Percentiles rank a stretch among this genome's conserved stretches.
These are phyloP conservation scores for Trametes coccinea DNA, from an alignment of 768 basidiomycete genomes.

Conservation along the genomic window DNA sequence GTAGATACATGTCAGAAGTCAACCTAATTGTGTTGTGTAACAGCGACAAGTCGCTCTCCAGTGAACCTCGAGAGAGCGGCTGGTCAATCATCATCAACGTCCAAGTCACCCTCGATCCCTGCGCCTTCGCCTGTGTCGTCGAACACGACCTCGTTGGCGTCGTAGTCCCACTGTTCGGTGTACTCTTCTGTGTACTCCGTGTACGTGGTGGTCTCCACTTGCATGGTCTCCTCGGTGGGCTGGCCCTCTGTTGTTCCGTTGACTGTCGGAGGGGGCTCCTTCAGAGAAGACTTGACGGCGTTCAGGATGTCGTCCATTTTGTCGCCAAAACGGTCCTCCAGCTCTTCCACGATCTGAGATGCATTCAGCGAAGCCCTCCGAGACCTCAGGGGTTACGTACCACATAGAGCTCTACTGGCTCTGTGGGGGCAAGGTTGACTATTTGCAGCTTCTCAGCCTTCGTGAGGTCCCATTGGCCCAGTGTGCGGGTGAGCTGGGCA, in stretches of 20 bases:
- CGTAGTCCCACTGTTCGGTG: slow-evolving; percentile 39
- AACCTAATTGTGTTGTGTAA: slow-evolving; percentile 21
- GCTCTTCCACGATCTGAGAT: slow-evolving; percentile 86
- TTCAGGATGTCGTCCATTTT: slow-evolving; percentile 66
- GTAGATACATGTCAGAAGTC: slow-evolving; percentile 18
- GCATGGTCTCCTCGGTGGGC: background rate
- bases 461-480: slow-evolving; percentile 72
- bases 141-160: slow-evolving; percentile 54
- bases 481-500: slow-evolving; percentile 60
- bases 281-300: slow-evolving; percentile 50
- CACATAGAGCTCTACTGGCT: slow-evolving; percentile 84
- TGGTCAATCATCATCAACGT: slow-evolving; percentile 57
- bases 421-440: slow-evolving; percentile 84
- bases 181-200: slow-evolving; percentile 25
- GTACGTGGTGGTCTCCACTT: slow-evolving; percentile 6
- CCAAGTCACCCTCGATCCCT: slow-evolving; percentile 71
- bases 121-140: slow-evolving; percentile 68
- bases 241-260: background rate
- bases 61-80: background rate
- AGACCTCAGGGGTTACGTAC: slow-evolving; percentile 38
- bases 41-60: background rate
- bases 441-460: slow-evolving; percentile 92
- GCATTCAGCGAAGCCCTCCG: background rate
- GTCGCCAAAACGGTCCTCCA: slow-evolving; percentile 78
- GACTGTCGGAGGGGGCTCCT: slow-evolving; percentile 8